phyloP scores from a whole-genome alignment of 2,329 filamentous ascomycete genomes.

The Colletotrichum tofieldiae region DNA sequence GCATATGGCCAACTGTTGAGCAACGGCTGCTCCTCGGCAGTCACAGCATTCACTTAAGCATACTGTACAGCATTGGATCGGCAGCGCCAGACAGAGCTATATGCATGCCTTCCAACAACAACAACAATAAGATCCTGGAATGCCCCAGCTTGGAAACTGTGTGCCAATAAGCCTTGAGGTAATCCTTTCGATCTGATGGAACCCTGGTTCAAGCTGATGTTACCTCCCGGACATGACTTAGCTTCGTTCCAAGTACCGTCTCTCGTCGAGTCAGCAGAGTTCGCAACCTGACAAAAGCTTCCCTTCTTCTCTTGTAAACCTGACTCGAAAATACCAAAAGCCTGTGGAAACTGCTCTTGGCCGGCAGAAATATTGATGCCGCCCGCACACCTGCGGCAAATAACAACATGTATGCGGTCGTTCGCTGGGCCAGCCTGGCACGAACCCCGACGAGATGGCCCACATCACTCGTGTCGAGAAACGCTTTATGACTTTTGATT shows the following conservation, averaged over 20 bases:
- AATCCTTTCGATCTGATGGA: neutral
- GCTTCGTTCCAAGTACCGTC: neutral
- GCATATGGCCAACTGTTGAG: neutral
- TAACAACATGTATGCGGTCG: neutral
- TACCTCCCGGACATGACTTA: constrained; percentile 15
- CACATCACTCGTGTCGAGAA: neutral
- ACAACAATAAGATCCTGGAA: neutral
- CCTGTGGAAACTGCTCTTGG: neutral
- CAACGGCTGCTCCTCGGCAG: neutral
- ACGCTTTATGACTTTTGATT: too few relatives aligned
- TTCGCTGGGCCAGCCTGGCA: neutral
- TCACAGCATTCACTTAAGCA: neutral
- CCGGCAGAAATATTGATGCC: neutral
- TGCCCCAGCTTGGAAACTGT: neutral
- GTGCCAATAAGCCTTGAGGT: neutral
- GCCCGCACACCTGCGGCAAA: neutral
- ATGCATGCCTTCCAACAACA: neutral
- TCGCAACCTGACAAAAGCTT: neutral
- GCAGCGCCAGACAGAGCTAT: neutral
- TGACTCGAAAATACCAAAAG: neutral
- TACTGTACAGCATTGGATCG: neutral
- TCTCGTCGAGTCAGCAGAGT: constrained; percentile 11
- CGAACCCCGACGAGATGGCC: neutral
- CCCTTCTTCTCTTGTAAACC: neutral
- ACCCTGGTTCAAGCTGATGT: constrained; percentile 5